Evolutionary conservation across 495 filamentous ascomycete genomes (phyloP).

Genomic region (Xanthoparmelia taractica): DNA sequence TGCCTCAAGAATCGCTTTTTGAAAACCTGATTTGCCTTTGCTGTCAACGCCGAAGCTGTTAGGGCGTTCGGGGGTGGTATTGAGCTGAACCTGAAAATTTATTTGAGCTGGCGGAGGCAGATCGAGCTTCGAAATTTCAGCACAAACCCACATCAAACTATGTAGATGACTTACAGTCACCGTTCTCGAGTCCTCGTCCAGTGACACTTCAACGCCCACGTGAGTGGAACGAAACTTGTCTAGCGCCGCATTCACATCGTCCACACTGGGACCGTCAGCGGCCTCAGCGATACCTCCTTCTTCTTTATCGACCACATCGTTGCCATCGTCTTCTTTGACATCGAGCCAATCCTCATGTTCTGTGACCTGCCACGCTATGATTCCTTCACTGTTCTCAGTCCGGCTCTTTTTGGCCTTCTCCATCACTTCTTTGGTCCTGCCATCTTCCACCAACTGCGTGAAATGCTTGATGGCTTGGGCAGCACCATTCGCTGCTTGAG

Average conservation of each 20-base stretch:
- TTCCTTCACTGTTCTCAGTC: slow-evolving; percentile 16
- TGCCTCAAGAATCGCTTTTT: slow-evolving; percentile 14
- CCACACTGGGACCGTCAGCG: neutral
- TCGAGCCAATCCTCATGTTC: slow-evolving; percentile 29
- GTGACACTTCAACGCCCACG: slow-evolving; percentile 7
- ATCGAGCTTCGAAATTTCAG: slow-evolving; percentile 8
- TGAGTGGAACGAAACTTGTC: slow-evolving; percentile 20
- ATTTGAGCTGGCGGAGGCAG: slow-evolving; percentile 19
- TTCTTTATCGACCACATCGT: neutral
- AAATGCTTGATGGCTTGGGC: slow-evolving; percentile 23
- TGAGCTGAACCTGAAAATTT: slow-evolving; percentile 13
- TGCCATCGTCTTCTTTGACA: slow-evolving; percentile 6
- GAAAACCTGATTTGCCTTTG: slow-evolving; percentile 15
- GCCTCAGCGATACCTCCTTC: neutral
- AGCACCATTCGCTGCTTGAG: slow-evolving; percentile 18
- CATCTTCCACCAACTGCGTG: slow-evolving; percentile 15
- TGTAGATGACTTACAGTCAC: slow-evolving; percentile 8
- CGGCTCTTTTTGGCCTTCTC: slow-evolving; percentile 24
- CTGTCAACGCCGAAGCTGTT: slow-evolving; percentile 6
- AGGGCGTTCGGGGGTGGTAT: neutral
- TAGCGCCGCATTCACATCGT: slow-evolving; percentile 12
- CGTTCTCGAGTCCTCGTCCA: slow-evolving; percentile 7
- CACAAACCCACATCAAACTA: neutral
- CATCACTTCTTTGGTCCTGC: slow-evolving; percentile 19
- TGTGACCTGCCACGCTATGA: slow-evolving; percentile 26